Evolutionary conservation across 306 rosid genomes (phyloP), one percentile per base, ranked within the genome.

Genomic region (Dalbergia cultrata): DNA sequence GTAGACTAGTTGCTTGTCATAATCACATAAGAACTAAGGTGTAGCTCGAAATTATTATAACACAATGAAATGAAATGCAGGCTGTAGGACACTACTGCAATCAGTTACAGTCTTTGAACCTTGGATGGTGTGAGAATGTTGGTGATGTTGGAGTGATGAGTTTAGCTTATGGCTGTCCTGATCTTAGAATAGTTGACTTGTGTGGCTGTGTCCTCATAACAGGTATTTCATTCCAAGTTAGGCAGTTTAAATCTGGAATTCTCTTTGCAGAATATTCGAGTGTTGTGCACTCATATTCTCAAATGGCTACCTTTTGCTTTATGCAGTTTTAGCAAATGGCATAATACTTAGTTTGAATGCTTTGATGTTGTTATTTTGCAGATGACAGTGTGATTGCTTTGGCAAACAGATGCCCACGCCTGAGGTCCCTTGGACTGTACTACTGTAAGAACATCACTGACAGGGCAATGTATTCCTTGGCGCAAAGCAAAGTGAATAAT

Each of bases 371-470:
- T 26, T 26, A 26, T 26, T 26, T 26, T 87, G 80, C 94, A 96
- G 99, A 96, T 82, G 95, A 92, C 16, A 96, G 99, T 76, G 99
- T 96, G 85, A 83, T 96, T 82, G 98, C 98, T 75, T 79, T 93
- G 90, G 97, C 99, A 57, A 93, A 75, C 49, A 41, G 86, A 18
- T 96, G 99, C 70, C 93, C 87, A 11, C 91, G 85, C 73, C 85
- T 96, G 82, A 86, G 89, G 85, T 92, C 98, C 6, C 97, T 96
- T 13, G 99, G 91, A 56, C 88, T 96, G 74, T 96, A 96, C 89
- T 93, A 87, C 76, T 96, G 99, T 62, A 93, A 89, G 81, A 96
- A 96, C 89, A 93, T 96, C 58, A 96, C 99, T 0, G 99, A 96
- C 86, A 88, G 84, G 77, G 97, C 99, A 67, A 96, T 96, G 98